Evolutionary conservation across 2,329 filamentous ascomycete species (phyloP).

Genomic region (Sordariomycetes sp.): DNA sequence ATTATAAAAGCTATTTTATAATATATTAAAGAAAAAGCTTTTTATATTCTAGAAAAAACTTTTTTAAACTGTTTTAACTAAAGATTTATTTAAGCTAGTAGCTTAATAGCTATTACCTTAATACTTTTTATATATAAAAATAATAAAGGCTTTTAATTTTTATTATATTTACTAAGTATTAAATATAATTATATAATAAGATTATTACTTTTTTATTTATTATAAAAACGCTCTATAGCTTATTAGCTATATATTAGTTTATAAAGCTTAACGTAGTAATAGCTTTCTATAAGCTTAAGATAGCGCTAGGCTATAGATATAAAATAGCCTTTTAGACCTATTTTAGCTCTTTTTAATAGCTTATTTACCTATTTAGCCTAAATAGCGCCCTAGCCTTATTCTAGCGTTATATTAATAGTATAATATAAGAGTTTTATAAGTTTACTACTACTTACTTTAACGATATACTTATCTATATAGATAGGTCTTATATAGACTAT

Average conservation of each 20-base stretch:
- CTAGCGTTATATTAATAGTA: background rate
- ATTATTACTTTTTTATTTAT: background rate
- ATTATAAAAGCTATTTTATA: background rate
- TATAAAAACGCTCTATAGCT: background rate
- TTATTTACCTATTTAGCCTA: background rate
- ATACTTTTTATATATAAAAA: slow-evolving; percentile 1
- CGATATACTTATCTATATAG: background rate
- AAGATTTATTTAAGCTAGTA: background rate
- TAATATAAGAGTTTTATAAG: background rate
- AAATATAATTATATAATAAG: background rate
- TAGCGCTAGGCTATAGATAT: background rate
- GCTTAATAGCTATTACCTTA: background rate
- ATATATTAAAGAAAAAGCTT: background rate
- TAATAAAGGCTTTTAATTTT: background rate
- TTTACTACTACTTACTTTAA: background rate
- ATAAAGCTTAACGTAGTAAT: background rate
- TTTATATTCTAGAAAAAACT: background rate
- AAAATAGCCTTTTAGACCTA: background rate
- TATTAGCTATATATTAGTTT: background rate
- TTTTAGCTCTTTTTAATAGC: background rate
- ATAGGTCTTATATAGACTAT: background rate
- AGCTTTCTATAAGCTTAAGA: background rate
- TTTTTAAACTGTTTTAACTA: background rate
- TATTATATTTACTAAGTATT: background rate
- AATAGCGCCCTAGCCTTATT: background rate